A percentile compares a stretch with the other conserved stretches of the same genome.
Evolutionary conservation across 805 yeast genomes (phyloP).

Genomic region (Candida railenensis): DNA sequence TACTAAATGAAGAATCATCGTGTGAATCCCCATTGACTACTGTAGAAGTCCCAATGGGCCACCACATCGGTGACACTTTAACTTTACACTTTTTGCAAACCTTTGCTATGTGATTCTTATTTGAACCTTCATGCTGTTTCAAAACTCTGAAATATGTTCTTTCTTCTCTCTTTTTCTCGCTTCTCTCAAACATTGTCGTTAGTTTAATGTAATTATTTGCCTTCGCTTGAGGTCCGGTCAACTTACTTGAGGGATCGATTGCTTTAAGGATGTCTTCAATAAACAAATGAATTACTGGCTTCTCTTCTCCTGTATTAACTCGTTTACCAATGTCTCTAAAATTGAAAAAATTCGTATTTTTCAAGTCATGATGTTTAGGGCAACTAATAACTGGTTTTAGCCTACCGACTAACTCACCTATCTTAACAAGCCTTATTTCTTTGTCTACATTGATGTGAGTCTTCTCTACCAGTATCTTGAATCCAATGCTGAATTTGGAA

Average conservation of each 20-base stretch:
- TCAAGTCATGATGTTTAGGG: constrained; percentile 30
- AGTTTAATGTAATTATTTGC: constrained; percentile 28
- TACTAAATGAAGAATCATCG: background rate
- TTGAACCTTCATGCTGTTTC: background rate
- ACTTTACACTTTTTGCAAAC: constrained; percentile 17
- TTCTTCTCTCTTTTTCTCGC: constrained; percentile 6
- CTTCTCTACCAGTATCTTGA: constrained; percentile 30
- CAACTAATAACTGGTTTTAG: constrained; percentile 47
- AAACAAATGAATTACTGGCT: constrained; percentile 41
- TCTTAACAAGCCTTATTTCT: constrained; percentile 20
- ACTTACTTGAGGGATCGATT: constrained; percentile 5
- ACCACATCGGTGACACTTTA: constrained; percentile 37
- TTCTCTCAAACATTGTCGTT: constrained; percentile 15
- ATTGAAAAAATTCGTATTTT: constrained; percentile 16
- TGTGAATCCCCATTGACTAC: background rate
- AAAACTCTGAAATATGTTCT: background rate
- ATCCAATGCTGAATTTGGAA: constrained; percentile 51
- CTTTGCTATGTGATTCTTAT: background rate
- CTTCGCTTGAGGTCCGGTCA: constrained; percentile 32
- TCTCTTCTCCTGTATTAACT: constrained; percentile 21
- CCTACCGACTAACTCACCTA: constrained; percentile 33
- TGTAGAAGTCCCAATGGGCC: constrained; percentile 14
- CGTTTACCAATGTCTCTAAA: constrained; percentile 31
- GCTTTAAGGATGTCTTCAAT: constrained; percentile 31
- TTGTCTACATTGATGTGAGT: constrained; percentile 7